Evolutionary conservation across 441 rosid species (phyloP), one percentile per base, ranked within the genome.

Genomic region (Erodium texanum): DNA sequence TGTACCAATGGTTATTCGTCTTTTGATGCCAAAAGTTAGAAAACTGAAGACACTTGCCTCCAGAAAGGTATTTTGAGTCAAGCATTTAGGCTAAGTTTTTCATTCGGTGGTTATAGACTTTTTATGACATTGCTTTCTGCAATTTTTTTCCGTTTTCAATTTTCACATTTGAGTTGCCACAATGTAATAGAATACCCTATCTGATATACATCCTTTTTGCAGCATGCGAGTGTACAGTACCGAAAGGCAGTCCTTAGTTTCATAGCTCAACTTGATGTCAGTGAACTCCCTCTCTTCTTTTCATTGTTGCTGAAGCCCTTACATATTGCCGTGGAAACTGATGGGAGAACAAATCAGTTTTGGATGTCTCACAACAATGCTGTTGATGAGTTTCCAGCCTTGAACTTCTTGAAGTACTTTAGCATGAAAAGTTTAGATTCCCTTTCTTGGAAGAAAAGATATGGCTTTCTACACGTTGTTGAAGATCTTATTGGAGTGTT

Each of bases 1-100:
- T 68, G 78, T 85, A 66, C 92, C 97, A 67, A 45, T 87, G 64
- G 88, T 87, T 72, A 75, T 92, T 66, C 87, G 84, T 34, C 76
- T 92, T 76, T 80, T 92, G 79, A 80, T 85, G 82, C 96, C 98
- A 66, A 92, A 89, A 89, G 87, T 92, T 68, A 86, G 97, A 79
- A 95, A 85, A 72, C 77, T 87, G 75, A 90, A 87, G 84, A 85
- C 72, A 19, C 87, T 84, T 61, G 97, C 95, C 68, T 86, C 99
- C 67, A 86, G 97, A 66, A 95, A 92, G 92, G 99, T 91, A 78
- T 73, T 70, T 59, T 59, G 18, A 5, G 18, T 71, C 22, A 36
- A 52, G 66, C 18, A 64, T 43, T 62, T 11, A 52, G 1, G 41
- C 71, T 20, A 15, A 65, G 27, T 63, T 19, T 65, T 66, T 24